phyloP scores from a whole-genome alignment of 192 early-diverging fungal species.

The Backusella sp. region DNA sequence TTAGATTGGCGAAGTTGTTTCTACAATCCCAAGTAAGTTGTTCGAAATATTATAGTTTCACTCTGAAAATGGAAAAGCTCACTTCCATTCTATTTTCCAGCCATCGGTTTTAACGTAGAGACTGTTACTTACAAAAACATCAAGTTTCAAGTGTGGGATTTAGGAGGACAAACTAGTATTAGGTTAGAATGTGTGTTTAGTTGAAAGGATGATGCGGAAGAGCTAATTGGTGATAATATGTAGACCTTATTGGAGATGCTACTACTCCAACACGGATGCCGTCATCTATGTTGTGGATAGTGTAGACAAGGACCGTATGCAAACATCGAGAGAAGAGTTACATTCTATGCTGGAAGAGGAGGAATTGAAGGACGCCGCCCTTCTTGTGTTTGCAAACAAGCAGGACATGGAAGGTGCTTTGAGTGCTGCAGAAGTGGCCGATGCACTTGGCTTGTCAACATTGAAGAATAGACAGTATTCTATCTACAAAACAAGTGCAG shows the following conservation, averaged over 20 bases:
- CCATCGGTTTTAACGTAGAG: slow-evolving; percentile 87
- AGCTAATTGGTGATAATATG: background rate
- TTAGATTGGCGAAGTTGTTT: slow-evolving; percentile 95
- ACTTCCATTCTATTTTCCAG: slow-evolving; percentile 21
- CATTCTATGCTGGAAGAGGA: slow-evolving; percentile 94
- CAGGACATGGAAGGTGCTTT: slow-evolving; percentile 97
- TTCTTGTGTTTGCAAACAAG: slow-evolving; percentile 97
- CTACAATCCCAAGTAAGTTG: slow-evolving; percentile 88
- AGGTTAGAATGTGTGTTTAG: slow-evolving; percentile 29
- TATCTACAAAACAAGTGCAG: slow-evolving; percentile 91
- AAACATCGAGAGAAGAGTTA: slow-evolving; percentile 86
- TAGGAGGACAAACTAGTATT: slow-evolving; percentile 79
- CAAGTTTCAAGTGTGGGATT: slow-evolving; percentile 98
- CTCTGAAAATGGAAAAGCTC: background rate
- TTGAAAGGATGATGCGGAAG: background rate
- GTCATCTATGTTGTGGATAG: slow-evolving; percentile 98
- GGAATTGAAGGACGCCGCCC: slow-evolving; percentile 83
- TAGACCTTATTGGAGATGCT: slow-evolving; percentile 97
- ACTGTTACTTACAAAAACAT: slow-evolving; percentile 97
- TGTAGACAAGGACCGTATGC: slow-evolving; percentile 86
- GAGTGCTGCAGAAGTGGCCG: slow-evolving; percentile 85
- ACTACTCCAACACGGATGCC: slow-evolving; percentile 98
- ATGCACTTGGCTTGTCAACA: slow-evolving; percentile 77
- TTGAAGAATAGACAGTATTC: slow-evolving; percentile 92
- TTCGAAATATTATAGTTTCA: background rate